Base-by-base conservation (phyloP, 148 eudicot species). In the Talinum fruticosum region DNA sequence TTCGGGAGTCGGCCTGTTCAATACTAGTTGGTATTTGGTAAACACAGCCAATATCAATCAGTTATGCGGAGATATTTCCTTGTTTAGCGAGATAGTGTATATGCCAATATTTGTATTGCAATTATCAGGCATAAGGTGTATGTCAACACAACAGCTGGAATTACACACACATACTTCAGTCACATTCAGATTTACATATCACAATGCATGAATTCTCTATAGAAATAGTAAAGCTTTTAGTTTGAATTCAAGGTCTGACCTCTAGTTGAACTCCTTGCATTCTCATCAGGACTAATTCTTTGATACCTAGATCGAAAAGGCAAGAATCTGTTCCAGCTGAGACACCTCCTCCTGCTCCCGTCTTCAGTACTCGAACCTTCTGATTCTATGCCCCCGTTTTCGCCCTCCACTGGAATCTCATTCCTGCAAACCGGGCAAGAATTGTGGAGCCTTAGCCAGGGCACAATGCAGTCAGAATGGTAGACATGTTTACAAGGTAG, bases 391-490 rank as follows among this genome's bases (percentile, higher is more conserved):
- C 49, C 70, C 13, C 36, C 73, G 16, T 29, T 23, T 51, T 72
- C 79, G 16, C 32, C 61, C 15, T 18, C 32, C 4, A 37, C 57
- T 8, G 81, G 71, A 49, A 95, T 23, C 77, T 82, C 92, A 2
- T 83, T 79, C n/a, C 97, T 85, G 66, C 99, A 95, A 51, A 95
- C 96, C 0, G 99, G 99, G 71, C 99, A 95, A 29, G 99, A 85
- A 72, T 95, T 95, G 61, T 93, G 96, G 32, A 95, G 87, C 87
- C 93, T 88, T 74, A 95, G 80, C 97, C 99, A 95, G 2, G 99
- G 93, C 5, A 93, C 89, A 41, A 95, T 91, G 78, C 97, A 93
- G 4, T 91, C 94, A 5, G 89, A 84, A 79, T 95, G 99, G 66
- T 86, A 93, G 32, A 91, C 77, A 62, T 95, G 99, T 4, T 89